Base-by-base conservation (phyloP, 2,329 filamentous ascomycete genomes). In the Diaporthe citriasiana region DNA sequence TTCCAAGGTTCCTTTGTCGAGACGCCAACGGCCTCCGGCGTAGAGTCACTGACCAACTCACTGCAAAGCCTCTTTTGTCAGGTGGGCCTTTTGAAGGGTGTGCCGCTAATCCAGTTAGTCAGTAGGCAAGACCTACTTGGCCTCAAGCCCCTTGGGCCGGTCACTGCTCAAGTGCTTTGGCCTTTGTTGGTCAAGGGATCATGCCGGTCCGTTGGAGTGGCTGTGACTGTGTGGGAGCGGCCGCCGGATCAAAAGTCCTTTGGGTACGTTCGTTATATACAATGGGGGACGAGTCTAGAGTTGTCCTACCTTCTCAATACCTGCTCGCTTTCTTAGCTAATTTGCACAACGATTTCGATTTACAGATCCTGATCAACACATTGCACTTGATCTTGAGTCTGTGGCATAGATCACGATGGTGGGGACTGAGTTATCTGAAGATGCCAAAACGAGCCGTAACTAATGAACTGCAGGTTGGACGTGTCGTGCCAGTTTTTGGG, bases 401-500 rank as follows among this genome's bases (percentile, higher is more conserved):
- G 27, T 65, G 13, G 3, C 22, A 65, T 17, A 25, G 8, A 27
- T 22, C 47, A 30, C 33, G 6, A 68, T 68, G 63, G 63, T 68
- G 38, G 17, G 63, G n/a, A 38, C 35, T 17, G n/a, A 19, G 15
- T 15, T 30, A 38, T 22, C n/a, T 22, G n/a, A 4, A 53, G 12
- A 53, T 33, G 17, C 4, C 2, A 19, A 40, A 4, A 17, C 22
- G n/a, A 10, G 6, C 7, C 1, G 5, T 10, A 45, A 27, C 70
- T 71, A 45, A 71, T 13, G 5, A 12, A 33, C 51, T 0, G 15
- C 30, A 71, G 70, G 57, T 63, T 13, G 33, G 5, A 35, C 33
- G 33, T 35, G 10, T 59, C 2, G 35, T 70, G 15, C 65, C 71
- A 22, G 25, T 73, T 22, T 63, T 63, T 19, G 27, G 33, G 8